These are phyloP conservation scores for Tricholoma hemisulphureum DNA, from an alignment of 768 basidiomycete genomes.

Conservation along the genomic window DNA sequence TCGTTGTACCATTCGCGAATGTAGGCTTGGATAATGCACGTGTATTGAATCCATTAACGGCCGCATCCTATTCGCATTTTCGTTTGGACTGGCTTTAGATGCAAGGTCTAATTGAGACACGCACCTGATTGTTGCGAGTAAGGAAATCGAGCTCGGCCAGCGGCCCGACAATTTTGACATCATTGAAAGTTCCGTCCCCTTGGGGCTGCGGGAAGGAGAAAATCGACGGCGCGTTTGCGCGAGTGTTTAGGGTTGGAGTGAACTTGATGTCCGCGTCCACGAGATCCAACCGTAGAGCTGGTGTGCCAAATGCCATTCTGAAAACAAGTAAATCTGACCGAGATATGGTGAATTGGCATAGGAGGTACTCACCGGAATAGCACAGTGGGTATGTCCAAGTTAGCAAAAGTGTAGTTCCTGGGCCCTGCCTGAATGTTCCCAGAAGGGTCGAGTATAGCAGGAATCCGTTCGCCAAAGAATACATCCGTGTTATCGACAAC, in stretches of 20 bases:
- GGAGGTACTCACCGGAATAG: slow-evolving; percentile 28
- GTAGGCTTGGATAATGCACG: slow-evolving; percentile 29
- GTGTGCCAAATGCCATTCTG: slow-evolving; percentile 46
- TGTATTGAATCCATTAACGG: slow-evolving; percentile 31
- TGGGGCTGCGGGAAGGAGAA: slow-evolving; percentile 45
- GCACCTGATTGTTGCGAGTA: slow-evolving; percentile 45
- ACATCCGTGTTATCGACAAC: slow-evolving; percentile 51
- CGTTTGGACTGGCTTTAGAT: too few relatives aligned
- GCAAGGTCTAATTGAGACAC: slow-evolving; percentile 21
- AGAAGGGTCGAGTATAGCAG: slow-evolving; percentile 17
- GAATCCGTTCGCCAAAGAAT: slow-evolving; percentile 46
- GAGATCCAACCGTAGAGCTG: slow-evolving; percentile 45
- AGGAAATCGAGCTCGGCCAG: slow-evolving; percentile 47
- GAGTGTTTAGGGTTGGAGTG: slow-evolving; percentile 37
- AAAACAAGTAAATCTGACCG: too few relatives aligned
- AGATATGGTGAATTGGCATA: too few relatives aligned
- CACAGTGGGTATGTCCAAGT: slow-evolving; percentile 39
- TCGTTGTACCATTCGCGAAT: slow-evolving; percentile 46
- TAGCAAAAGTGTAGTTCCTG: slow-evolving; percentile 47
- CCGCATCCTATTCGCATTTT: too few relatives aligned
- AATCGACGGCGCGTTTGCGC: slow-evolving; percentile 24
- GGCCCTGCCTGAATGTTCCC: slow-evolving; percentile 34
- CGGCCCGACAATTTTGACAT: slow-evolving; percentile 44
- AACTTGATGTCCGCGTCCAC: slow-evolving; percentile 43
- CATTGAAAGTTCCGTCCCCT: too few relatives aligned